These are phyloP conservation scores for Paraphaeosphaeria sporulosa DNA, from an alignment of 2,329 filamentous ascomycete species.

Conservation along the genomic window DNA sequence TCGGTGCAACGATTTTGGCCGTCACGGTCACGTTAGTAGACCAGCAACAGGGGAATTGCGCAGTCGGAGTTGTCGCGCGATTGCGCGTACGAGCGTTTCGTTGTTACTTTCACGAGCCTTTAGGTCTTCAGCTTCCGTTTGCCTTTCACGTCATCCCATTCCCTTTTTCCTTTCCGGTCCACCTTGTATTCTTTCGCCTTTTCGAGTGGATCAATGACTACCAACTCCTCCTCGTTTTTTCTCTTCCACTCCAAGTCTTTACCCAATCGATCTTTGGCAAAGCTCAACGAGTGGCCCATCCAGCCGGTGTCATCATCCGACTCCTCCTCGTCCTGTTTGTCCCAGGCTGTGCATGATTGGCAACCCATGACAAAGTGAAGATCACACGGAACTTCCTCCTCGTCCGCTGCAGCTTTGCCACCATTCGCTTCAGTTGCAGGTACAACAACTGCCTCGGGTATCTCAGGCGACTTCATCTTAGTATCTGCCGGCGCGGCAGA, in stretches of 20 bases:
- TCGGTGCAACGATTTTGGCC: background rate
- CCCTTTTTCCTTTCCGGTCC: constrained; percentile 58
- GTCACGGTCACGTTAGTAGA: background rate
- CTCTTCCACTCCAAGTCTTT: constrained; percentile 90
- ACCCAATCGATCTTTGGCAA: constrained; percentile 87
- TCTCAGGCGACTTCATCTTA: constrained; percentile 39
- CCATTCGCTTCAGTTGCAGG: constrained; percentile 26
- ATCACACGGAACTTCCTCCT: constrained; percentile 73
- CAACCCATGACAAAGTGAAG: constrained; percentile 96
- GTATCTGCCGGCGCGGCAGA: constrained; percentile 41
- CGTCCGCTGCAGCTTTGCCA: constrained; percentile 26
- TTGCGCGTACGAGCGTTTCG: too few relatives aligned
- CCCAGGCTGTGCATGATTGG: constrained; percentile 89
- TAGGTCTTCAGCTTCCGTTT: constrained; percentile 32
- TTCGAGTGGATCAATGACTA: constrained; percentile 91
- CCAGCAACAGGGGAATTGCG: background rate
- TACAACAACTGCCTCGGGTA: constrained; percentile 33
- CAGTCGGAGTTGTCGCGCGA: background rate
- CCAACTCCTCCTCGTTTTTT: constrained; percentile 88
- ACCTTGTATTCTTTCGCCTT: constrained; percentile 75
- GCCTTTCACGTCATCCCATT: constrained; percentile 36
- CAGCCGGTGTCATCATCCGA: constrained; percentile 70
- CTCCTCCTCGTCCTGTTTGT: constrained; percentile 71
- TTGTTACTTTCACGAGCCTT: too few relatives aligned
- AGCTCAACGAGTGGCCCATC: constrained; percentile 86